Conservation (phyloP, 1,284 basidiomycete species). For the Moesziomyces antarcticus region DNA sequence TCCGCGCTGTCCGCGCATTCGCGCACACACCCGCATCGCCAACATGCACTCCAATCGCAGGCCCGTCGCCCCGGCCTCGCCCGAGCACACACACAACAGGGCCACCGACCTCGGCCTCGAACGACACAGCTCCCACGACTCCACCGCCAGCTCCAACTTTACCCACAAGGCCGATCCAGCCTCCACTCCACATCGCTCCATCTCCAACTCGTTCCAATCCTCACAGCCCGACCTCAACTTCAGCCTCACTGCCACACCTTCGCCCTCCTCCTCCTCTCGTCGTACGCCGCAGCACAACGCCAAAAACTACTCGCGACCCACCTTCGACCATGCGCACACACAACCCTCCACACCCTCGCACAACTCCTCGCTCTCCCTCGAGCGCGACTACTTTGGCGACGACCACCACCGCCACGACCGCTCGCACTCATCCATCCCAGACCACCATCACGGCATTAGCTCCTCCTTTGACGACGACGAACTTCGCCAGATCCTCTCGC, state of each 20-base stretch:
- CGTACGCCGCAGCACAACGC: not conserved
- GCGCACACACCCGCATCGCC: too few species aligned
- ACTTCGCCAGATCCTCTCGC: conserved; percentile 42
- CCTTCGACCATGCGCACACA: conserved; percentile 22
- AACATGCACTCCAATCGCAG: conserved; percentile 20
- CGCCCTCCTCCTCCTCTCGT: conserved; percentile 15
- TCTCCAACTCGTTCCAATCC: conserved; percentile 27
- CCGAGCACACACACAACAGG: conserved; percentile 18
- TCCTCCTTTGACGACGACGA: conserved; percentile 41
- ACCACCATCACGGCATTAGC: conserved; percentile 31
- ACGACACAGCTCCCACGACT: conserved; percentile 37
- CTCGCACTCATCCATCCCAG: conserved; percentile 9
- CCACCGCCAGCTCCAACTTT: conserved; percentile 40
- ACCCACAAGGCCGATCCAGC: conserved; percentile 25
- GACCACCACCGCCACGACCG: not conserved
- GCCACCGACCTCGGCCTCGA: conserved; percentile 12
- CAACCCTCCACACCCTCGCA: conserved; percentile 22
- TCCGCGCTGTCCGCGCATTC: too few species aligned
- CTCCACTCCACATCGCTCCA: conserved; percentile 6
- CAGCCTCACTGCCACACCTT: conserved; percentile 16
- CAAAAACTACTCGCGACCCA: conserved; percentile 25
- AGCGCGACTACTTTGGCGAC: conserved; percentile 8
- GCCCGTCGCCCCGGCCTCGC: conserved; percentile 10
- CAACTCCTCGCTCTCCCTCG: conserved; percentile 3
- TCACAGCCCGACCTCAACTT: conserved; percentile 29